Evolutionary conservation across 352 stramenopile species (phyloP), one percentile per base, ranked within the genome.

Genomic region (Pythium grandisporangium): DNA sequence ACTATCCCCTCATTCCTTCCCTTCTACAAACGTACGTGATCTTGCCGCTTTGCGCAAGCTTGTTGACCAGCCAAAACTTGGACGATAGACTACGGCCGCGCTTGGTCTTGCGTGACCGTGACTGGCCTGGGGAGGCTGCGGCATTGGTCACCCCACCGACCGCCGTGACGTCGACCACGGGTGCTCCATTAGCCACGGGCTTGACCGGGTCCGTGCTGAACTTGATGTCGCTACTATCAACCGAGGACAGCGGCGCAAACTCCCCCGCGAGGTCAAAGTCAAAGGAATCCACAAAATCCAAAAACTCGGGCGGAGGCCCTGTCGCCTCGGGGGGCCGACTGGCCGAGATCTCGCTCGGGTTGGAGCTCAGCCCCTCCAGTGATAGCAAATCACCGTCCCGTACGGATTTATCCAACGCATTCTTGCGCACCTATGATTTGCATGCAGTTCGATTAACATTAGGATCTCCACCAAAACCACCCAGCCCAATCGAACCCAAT

Each of bases 61-160:
- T 87, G 64, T 90, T 87, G 25, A 90, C 69, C 27, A 87, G 77
- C 77, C 71, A 87, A 35, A 86, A 90, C 56, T 90, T 90, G 56
- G 73, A 87, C 50, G 77, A 90, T 10, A 90, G 57, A 26, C 74
- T 87, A 19, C 77, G 70, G 33, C 62, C 66, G 12, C 77, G 68
- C 45, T 86, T 90, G 6, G 70, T 48, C 44, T 84, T 84, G 36
- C 69, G 68, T 7, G 61, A 79, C 5, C 40, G 19, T 8, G 42
- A 38, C n/a, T n/a, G n/a, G n/a, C n/a, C n/a, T n/a, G n/a, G n/a
- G n/a, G n/a, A n/a, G n/a, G n/a, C n/a, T n/a, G n/a, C n/a, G n/a
- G n/a, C n/a, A n/a, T n/a, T n/a, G 1, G 50, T 38, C 24, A 51
- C 36, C 2, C 37, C 34, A 25, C 21, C 48, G 30, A 43, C 23